Base-by-base conservation (phyloP, 2,329 filamentous ascomycete species). In the Colletotrichum australisinense region DNA sequence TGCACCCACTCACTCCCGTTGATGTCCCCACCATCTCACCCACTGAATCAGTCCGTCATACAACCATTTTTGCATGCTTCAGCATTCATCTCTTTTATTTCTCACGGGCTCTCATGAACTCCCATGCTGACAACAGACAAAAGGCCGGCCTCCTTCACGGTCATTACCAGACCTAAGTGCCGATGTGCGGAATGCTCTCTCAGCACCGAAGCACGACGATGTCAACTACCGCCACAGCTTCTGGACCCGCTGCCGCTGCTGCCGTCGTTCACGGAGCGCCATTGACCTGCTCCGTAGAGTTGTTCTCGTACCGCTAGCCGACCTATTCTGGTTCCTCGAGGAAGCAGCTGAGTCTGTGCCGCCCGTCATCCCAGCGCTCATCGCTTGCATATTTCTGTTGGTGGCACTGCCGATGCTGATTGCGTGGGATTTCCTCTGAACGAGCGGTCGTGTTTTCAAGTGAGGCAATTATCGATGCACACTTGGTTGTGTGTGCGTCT, bases 191-290 rank as follows among this genome's bases (percentile, higher is more conserved):
- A 62, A 49, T 14, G 71, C 71, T 35, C 60, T 73, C 35, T 35
- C 14, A 35, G 60, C 67, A 7, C 67, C 71, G 7, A 73, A 73
- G 52, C 71, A 73, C 22, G 71, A 70, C 49, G 71, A 73, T 12
- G 60, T 70, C 7, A 38, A 60, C 8, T 70, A 70, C 56, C 67
- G 53, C 12, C 71, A 73, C 56, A 56, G 55, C 67, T 38, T 73
- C 71, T 73, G 71, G 71, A 71, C 67, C 28, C 71, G 71, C 56
- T 73, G 71, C 49, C 71, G 62, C 14, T 73, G 71, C 49, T 73
- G 71, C 55, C 60, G 71, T 7, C 24, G 53, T 11, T 60, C 67
- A 3, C 71, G 71, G 22, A 57, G 56, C 6, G 67, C 71, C 24
- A 32, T 70, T 46, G 59, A 67, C 19, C 60, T 73, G 24, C 24